Conservation (phyloP, 2,329 filamentous ascomycete species). For the Colletotrichum kahawae region DNA sequence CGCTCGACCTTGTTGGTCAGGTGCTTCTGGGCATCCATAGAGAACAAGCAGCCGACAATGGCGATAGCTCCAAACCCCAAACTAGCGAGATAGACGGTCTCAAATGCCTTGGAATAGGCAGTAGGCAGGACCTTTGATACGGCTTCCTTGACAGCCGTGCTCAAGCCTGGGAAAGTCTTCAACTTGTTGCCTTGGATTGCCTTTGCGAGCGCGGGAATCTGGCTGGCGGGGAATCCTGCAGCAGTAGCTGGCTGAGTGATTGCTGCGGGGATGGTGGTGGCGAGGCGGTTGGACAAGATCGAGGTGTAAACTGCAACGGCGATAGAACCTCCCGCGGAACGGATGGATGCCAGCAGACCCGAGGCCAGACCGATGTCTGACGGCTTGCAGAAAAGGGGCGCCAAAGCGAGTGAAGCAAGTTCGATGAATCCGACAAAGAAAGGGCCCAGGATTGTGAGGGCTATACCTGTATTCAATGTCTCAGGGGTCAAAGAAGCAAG, state of each 20-base stretch:
- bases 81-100: constrained; percentile 44
- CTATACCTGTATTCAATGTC: constrained; percentile 34
- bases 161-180: constrained; percentile 39
- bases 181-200: constrained; percentile 34
- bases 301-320: constrained; percentile 44
- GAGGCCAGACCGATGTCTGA: constrained; percentile 46
- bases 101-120: constrained; percentile 43
- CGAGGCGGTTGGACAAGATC: constrained; percentile 41
- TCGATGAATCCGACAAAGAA: constrained; percentile 43
- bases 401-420: constrained; percentile 36
- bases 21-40: constrained; percentile 37
- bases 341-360: constrained; percentile 43
- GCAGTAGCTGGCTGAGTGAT: constrained; percentile 36
- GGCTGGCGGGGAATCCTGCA: constrained; percentile 38
- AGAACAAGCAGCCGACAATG: constrained; percentile 38
- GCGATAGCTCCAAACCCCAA: constrained; percentile 42
- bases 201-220: constrained; percentile 35
- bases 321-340: constrained; percentile 40
- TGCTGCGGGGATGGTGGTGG: constrained; percentile 34
- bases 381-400: constrained; percentile 40
- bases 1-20: constrained; percentile 39
- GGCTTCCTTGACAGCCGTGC: constrained; percentile 32
- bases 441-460: constrained; percentile 38
- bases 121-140: constrained; percentile 34
- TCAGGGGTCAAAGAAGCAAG: constrained; percentile 37